Evolutionary conservation across 129 eudicot species (phyloP).

Genomic region (Artemisia annua): DNA sequence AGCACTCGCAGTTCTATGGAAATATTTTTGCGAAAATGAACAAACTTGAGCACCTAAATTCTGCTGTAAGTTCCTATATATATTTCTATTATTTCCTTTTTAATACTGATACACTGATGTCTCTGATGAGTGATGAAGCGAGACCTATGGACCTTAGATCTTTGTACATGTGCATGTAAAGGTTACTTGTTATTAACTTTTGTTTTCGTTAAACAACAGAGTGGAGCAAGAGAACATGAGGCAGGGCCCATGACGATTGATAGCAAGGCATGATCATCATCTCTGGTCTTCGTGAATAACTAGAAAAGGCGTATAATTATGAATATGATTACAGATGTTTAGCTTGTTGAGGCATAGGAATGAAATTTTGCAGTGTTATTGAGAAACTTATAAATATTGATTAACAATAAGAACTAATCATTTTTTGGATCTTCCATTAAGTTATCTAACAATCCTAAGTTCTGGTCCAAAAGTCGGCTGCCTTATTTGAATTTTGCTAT

Average conservation of each 20-base stretch:
- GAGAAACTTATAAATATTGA: slow-evolving; percentile 14
- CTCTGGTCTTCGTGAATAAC: slow-evolving; percentile 13
- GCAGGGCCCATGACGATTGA: slow-evolving; percentile 27
- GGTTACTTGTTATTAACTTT: slow-evolving; percentile 1
- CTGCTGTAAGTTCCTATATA: slow-evolving; percentile 39
- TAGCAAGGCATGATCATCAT: slow-evolving; percentile 32
- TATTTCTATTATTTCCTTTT: neutral
- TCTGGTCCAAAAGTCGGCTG: no score
- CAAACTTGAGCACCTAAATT: slow-evolving; percentile 42
- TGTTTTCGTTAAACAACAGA: slow-evolving; percentile 2
- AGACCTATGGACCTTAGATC: neutral
- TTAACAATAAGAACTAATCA: slow-evolving; percentile 13
- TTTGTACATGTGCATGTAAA: neutral
- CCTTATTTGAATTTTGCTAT: no score
- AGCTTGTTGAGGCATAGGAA: slow-evolving; percentile 24
- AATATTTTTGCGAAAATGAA: slow-evolving; percentile 33
- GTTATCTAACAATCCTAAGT: no score
- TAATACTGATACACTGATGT: neutral
- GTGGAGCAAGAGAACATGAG: slow-evolving; percentile 26
- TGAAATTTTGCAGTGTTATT: slow-evolving; percentile 10
- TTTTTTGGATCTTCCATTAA: neutral
- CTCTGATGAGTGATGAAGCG: neutral
- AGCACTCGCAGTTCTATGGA: slow-evolving; percentile 34
- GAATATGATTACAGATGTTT: neutral
- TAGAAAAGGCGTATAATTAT: neutral